Base-by-base conservation (phyloP, 2,329 filamentous ascomycete species). In the Penicillium fuscoglaucum region DNA sequence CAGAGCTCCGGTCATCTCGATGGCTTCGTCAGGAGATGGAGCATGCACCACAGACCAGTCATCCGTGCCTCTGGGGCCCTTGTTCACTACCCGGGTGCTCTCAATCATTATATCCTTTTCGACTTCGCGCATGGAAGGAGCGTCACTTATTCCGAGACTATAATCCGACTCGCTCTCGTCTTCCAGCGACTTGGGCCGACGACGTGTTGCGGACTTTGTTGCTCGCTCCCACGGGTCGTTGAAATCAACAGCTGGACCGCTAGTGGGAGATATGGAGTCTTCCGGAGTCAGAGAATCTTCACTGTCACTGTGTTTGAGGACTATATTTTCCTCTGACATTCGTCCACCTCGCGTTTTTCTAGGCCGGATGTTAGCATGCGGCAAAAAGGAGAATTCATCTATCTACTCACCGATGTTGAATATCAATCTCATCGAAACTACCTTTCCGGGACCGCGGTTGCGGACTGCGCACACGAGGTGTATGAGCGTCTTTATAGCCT, bases 31-130 rank as follows among this genome's bases (percentile, higher is more conserved):
- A 1, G 58, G 59, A 6, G 57, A 46, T 1, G 90, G 91, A 40
- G 96, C 88, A 74, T 96, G 91, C 39, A 96, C 83, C 61, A 96
- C 89, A 54, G 85, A 83, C 90, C 91, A 96, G 68, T 86, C 89
- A 63, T 85, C 87, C 37, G 89, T 91, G 52, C 90, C 90, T 66
- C 89, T 84, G 72, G 83, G 89, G 13, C 13, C 21, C 4, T 35
- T 37, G 15, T 52, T 26, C 21, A 31, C 17, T 15, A 13, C 24
- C 10, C 29, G 41, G 29, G 26, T 8, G 17, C 35, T 48, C 21
- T 50, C 46, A 3, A 48, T 12, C 15, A 41, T 12, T 9, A 56
- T 29, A 6, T 55, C 54, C 9, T 59, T 58, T 9, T 63, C 50
- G 1, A 60, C 17, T 3, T 57, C 57, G 17, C 40, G 17, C 6